Evolutionary conservation across 805 yeast species (phyloP), one percentile per base, ranked within the genome.

Genomic region (Zygoascus tannicola): DNA sequence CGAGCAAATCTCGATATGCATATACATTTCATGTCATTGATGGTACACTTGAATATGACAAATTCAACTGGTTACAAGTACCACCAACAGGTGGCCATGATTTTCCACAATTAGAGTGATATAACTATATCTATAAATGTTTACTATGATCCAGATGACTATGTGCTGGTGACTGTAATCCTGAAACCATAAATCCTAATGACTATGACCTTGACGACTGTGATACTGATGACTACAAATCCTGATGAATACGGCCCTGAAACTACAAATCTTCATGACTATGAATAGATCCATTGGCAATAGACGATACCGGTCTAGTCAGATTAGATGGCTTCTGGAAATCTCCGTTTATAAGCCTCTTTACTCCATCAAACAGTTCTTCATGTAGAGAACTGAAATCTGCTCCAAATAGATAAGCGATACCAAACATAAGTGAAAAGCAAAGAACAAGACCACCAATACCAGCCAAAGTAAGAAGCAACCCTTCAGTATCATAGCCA

Each of bases 1-100:
- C 83, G 10, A 51, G 51, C 3, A 68, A 66, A 45, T 78, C 85
- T 7, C 68, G 94, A 49, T 81, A 69, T 55, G 92, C 87, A 0
- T 84, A 82, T 60, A 81, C 92, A 0, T 84, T 84, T 62, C 94
- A 84, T 56, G 71, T 80, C 36, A 80, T 84, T 45, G 92, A 84
- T 42, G 90, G 90, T 2, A 60, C 49, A 1, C 65, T 74, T 10
- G 58, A 70, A 21, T 84, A 81, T 54, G 92, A 83, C 56, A 63
- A 64, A 19, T 59, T 68, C 54, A 83, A 83, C 57, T 84, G 94
- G 92, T 68, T 83, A 30, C 94, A 84, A 56, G 76, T 82, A 3
- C 92, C 92, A 2, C 74, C 80, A 0, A 55, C 73, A 3, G 88
- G 90, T 0, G 82, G 85, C 1, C 59, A 70, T 0, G 64, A 78